A percentile compares a stretch with the other conserved stretches of the same genome.
Evolutionary conservation across 2,329 filamentous ascomycete species (phyloP).

Genomic region (Botrytis galanthina): DNA sequence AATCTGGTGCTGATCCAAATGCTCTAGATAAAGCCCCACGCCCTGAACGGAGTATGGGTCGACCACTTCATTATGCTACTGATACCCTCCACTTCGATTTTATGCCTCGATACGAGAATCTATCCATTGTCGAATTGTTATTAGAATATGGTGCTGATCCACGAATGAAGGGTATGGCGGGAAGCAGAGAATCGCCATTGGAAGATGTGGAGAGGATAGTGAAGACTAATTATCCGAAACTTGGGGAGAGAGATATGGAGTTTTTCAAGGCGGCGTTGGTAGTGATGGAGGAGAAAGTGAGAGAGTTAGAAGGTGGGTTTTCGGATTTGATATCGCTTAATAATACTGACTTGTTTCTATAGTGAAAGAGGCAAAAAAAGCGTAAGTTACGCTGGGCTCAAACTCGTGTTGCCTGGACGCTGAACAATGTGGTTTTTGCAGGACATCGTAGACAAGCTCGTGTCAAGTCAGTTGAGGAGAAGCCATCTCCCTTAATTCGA

Average conservation of each 20-base stretch:
- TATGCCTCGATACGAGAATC: not conserved
- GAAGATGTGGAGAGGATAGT: not conserved
- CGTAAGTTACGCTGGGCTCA: too few species aligned
- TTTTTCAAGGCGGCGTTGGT: not conserved
- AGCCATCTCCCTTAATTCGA: not conserved
- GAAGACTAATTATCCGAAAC: not conserved
- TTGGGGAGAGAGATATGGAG: not conserved
- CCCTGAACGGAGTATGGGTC: not conserved
- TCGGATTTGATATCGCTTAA: not conserved
- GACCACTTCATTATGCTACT: constrained; percentile 2
- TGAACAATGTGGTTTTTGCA: not conserved
- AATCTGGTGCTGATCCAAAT: not conserved
- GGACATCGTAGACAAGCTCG: not conserved
- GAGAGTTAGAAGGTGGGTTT: not conserved
- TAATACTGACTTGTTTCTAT: not conserved
- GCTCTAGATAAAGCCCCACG: not conserved
- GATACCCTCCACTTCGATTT: not conserved
- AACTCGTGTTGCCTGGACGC: not conserved
- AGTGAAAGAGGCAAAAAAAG: not conserved
- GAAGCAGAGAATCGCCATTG: not conserved
- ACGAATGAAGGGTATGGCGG: not conserved
- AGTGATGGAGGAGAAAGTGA: not conserved
- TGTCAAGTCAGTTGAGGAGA: not conserved
- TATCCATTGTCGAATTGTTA: not conserved
- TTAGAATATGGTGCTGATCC: constrained; percentile 13